Evolutionary conservation across 2,329 filamentous ascomycete genomes (phyloP), one percentile per base, ranked within the genome.

Genomic region (Fusarium denticulatum): DNA sequence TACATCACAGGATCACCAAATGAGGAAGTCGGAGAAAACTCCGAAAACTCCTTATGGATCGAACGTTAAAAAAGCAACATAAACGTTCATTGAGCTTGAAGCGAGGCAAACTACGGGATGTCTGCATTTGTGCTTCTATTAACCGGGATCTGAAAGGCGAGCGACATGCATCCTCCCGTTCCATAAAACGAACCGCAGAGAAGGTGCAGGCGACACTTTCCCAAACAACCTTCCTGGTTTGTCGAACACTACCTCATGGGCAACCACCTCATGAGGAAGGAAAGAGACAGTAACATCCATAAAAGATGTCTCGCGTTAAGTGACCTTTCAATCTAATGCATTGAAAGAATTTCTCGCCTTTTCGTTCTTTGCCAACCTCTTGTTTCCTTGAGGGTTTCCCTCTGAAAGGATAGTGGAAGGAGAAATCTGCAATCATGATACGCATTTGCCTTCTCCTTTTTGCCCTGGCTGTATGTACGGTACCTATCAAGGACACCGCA

Each of bases 31-130:
- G 72, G 73, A 74, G 67, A 39, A 53, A 47, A 61, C 70, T 76
- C 75, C 75, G 75, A 71, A 74, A 74, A 71, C 75, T 76, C 75
- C 75, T 77, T 76, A 14, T 16, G 39, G 67, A 61, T 4, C 22
- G n/a, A 40, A 28, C 34, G 16, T 5, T 13, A 6, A 9, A 5
- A 6, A n/a, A 13, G 32, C 18, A 13, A 14, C 8, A 12, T 20
- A 50, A 50, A 18, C 10, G 2, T 15, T 36, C 2, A 3, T 28
- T 34, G 12, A 11, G 15, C 12, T 18, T 34, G 10, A 50, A 22
- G 15, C 15, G 13, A 43, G 15, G 28, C 28, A n/a, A 15, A 42
- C 26, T 1, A 16, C 12, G 4, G 13, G 26, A 11, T 18, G 32
- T 13, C 13, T 46, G 20, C 15, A 28, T 30, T 18, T 16, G 9